phyloP scores from a whole-genome alignment of 768 basidiomycete genomes.

The Pluteus cervinus region DNA sequence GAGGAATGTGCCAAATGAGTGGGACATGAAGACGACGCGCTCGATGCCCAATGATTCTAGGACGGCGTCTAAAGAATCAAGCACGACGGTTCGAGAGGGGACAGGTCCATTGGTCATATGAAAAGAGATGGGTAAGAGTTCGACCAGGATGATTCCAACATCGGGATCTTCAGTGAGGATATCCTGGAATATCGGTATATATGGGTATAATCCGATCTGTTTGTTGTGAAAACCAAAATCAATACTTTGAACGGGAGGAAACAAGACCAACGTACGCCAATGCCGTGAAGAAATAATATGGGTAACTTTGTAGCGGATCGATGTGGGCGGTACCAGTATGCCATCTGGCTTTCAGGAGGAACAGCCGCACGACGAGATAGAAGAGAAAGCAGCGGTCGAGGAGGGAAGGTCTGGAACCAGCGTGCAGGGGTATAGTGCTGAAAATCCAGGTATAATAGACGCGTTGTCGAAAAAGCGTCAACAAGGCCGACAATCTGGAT shows the following conservation, averaged over 20 bases:
- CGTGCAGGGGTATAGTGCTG: slow-evolving; percentile 39
- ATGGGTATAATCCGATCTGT: slow-evolving; percentile 60
- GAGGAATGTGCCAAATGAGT: slow-evolving; percentile 61
- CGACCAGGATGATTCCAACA: slow-evolving; percentile 52
- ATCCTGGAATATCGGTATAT: slow-evolving; percentile 44
- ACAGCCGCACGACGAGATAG: slow-evolving; percentile 36
- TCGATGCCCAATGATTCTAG: slow-evolving; percentile 34
- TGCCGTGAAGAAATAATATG: slow-evolving; percentile 62
- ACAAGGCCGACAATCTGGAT: slow-evolving; percentile 46
- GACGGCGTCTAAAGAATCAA: slow-evolving; percentile 36
- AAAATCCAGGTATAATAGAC: slow-evolving; percentile 40
- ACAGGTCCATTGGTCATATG: slow-evolving; percentile 48
- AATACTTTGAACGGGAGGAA: neutral
- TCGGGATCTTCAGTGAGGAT: slow-evolving; percentile 38
- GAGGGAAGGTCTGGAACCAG: slow-evolving; percentile 44
- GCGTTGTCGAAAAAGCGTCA: slow-evolving; percentile 38
- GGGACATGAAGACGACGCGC: slow-evolving; percentile 40
- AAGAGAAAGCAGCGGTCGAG: slow-evolving; percentile 36
- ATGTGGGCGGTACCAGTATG: slow-evolving; percentile 40
- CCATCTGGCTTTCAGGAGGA: slow-evolving; percentile 24
- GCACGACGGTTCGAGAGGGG: slow-evolving; percentile 31
- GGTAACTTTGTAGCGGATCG: slow-evolving; percentile 39
- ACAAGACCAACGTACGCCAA: slow-evolving; percentile 41
- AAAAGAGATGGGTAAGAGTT: slow-evolving; percentile 54
- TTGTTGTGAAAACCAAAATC: neutral